Evolutionary conservation across 2,329 filamentous ascomycete genomes (phyloP), one percentile per base, ranked within the genome.

Genomic region (Coccinonectria pachysandricola): DNA sequence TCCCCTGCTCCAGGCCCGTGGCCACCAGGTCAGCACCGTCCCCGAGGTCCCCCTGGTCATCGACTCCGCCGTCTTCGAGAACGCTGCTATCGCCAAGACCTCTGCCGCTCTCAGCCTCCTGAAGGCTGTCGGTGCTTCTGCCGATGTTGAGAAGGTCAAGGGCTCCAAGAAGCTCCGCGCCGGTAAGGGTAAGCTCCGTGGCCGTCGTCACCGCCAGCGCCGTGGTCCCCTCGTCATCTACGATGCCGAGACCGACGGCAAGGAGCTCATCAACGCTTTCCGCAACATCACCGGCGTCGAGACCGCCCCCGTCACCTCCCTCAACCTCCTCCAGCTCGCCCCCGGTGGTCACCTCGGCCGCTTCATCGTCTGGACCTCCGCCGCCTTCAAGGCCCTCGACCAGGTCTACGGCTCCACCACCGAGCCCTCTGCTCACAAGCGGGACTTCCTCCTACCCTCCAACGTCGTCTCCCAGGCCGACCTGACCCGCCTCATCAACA

Each of bases 201-300:
- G 84, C 62, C 88, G 91, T 60, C 87, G 91, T 55, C 80, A 92
- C 81, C 81, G 81, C 66, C 88, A 96, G 74, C 86, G 92, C 63
- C 92, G 91, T 60, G 92, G 91, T 50, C 91, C 91, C 54, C 82
- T 98, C 37, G 80, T 98, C 63, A 81, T 98, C 70, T 96, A 95
- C 77, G 82, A 92, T 73, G 81, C 87, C 50, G 83, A 87, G 62
- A 75, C 79, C 56, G 92, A 98, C 59, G 87, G 91, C 68, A 92
- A 87, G 71, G 82, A 92, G 60, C 77, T 98, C 48, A 73, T 88
- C 59, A 75, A 73, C 57, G 88, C 86, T 53, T 95, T 95, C 84
- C 87, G 91, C 75, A 98, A 98, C 80, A 82, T 98, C 57, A 77
- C 91, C 55, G 91, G 91, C 69, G 87, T 96, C 48, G 91, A 98